These are phyloP conservation scores for Otatea glauca DNA, from an alignment of 176 grass and related monocot genomes.

Conservation along the genomic window DNA sequence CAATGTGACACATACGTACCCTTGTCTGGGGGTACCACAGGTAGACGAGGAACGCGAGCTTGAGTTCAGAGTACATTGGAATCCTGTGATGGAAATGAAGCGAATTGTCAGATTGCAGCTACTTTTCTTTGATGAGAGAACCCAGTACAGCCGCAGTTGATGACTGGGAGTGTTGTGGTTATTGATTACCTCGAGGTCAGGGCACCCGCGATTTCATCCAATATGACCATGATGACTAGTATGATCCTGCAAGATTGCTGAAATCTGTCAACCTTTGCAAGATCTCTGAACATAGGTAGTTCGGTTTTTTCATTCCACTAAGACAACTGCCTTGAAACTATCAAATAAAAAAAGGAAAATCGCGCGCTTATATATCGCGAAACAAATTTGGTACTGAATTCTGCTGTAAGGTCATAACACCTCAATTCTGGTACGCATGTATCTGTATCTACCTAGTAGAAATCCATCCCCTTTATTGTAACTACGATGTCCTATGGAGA, in stretches of 20 bases:
- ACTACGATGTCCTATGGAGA: neutral
- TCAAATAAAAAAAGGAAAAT: neutral
- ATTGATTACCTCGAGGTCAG: constrained; percentile 63
- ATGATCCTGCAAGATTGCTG: constrained; percentile 82
- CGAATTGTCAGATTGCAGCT: neutral
- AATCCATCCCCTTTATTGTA: constrained; percentile 15
- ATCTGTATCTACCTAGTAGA: neutral
- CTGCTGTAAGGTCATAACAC: neutral
- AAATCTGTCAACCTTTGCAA: constrained; percentile 30
- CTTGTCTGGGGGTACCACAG: constrained; percentile 95
- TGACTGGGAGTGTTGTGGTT: neutral
- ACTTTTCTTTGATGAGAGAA: neutral
- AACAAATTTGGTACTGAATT: constrained; percentile 24
- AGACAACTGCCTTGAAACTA: neutral
- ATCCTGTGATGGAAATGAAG: constrained; percentile 53
- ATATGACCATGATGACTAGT: constrained; percentile 68
- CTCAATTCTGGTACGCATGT: neutral
- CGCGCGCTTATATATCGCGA: neutral
- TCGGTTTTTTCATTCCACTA: neutral
- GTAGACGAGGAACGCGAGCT: constrained; percentile 89
- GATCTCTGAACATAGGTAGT: constrained; percentile 7
- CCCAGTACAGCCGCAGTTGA: neutral
- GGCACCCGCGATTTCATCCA: constrained; percentile 63
- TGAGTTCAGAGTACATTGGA: constrained; percentile 82
- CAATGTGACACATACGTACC: constrained; percentile 42